Conservation (phyloP, 768 basidiomycete species). For the Astraeus odoratus region DNA sequence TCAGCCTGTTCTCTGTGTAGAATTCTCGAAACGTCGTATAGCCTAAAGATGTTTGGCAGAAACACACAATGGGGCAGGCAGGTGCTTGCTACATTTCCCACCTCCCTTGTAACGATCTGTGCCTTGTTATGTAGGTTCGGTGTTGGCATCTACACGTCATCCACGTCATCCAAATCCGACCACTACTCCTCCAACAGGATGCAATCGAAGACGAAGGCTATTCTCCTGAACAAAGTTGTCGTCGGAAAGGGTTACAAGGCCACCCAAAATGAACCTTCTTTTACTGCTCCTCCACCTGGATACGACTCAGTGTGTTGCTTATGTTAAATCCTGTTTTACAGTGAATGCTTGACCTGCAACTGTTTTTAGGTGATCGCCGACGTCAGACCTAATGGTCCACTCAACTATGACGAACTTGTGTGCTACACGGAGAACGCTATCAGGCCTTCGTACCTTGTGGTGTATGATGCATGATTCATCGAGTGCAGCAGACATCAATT, state of each 20-base stretch:
- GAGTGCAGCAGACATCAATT: too few relatives aligned
- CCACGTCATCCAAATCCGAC: constrained; percentile 77
- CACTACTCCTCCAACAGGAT: constrained; percentile 62
- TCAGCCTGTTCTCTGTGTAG: constrained; percentile 54
- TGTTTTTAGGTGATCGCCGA: constrained; percentile 72
- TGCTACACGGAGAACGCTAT: constrained; percentile 70
- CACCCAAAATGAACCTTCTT: constrained; percentile 45
- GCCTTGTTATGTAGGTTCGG: constrained; percentile 44
- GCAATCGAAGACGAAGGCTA: constrained; percentile 50
- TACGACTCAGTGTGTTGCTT: constrained; percentile 53
- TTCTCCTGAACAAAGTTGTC: constrained; percentile 68
- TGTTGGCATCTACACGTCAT: constrained; percentile 65
- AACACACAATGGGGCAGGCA: constrained; percentile 71
- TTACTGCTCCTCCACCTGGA: constrained; percentile 54
- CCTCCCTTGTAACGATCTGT: constrained; percentile 1
- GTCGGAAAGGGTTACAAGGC: constrained; percentile 67
- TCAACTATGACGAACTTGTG: constrained; percentile 68
- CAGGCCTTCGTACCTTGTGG: constrained; percentile 61
- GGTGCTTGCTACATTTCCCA: constrained; percentile 6
- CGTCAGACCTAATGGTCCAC: constrained; percentile 43
- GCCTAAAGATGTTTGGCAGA: constrained; percentile 56
- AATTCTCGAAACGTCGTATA: constrained; percentile 59
- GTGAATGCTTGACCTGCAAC: not conserved
- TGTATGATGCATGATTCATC: constrained; percentile 53
- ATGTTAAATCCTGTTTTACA: not conserved